A percentile compares a stretch with the other conserved stretches of the same genome.
Conservation (phyloP, 495 filamentous ascomycete genomes). For the Delitschia confertaspora region DNA sequence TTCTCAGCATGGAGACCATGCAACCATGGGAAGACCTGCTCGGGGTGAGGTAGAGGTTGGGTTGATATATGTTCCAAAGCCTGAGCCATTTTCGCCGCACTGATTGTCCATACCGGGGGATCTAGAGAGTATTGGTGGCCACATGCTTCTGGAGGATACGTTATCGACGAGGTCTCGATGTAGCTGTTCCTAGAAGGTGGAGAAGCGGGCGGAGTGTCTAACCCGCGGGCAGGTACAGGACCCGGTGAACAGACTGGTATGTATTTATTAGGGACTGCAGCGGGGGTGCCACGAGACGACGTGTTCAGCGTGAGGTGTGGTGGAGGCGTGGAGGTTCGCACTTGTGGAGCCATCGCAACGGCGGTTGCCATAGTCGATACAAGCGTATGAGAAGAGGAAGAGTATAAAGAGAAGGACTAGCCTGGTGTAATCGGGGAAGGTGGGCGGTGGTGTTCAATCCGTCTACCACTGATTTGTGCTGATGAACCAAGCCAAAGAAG, state of each 20-base stretch:
- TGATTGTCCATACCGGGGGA: slow-evolving; percentile 64
- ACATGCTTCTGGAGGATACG: slow-evolving; percentile 15
- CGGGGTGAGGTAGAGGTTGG: slow-evolving; percentile 74
- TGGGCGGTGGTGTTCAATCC: too few species aligned
- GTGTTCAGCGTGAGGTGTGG: slow-evolving; percentile 41
- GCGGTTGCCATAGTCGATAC: slow-evolving; percentile 38
- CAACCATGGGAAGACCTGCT: slow-evolving; percentile 89
- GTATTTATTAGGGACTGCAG: slow-evolving; percentile 80
- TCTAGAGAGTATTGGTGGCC: slow-evolving; percentile 43
- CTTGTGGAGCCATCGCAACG: slow-evolving; percentile 27
- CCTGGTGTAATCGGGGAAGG: too few species aligned
- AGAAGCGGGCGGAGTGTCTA: slow-evolving; percentile 60
- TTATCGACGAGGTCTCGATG: slow-evolving; percentile 53
- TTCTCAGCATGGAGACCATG: slow-evolving; percentile 91
- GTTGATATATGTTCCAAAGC: slow-evolving; percentile 65
- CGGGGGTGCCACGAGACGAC: slow-evolving; percentile 43
- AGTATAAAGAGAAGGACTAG: too few species aligned
- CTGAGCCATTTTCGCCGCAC: slow-evolving; percentile 54
- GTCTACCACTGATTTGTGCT: too few species aligned
- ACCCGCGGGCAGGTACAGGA: slow-evolving; percentile 51
- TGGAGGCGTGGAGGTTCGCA: slow-evolving; percentile 31
- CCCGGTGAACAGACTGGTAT: slow-evolving; percentile 77
- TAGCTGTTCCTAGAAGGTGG: slow-evolving; percentile 45
- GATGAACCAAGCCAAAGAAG: too few species aligned
- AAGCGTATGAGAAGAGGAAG: too few species aligned